Conservation (phyloP, 768 basidiomycete genomes). For the Stropharia rugosoannulata region DNA sequence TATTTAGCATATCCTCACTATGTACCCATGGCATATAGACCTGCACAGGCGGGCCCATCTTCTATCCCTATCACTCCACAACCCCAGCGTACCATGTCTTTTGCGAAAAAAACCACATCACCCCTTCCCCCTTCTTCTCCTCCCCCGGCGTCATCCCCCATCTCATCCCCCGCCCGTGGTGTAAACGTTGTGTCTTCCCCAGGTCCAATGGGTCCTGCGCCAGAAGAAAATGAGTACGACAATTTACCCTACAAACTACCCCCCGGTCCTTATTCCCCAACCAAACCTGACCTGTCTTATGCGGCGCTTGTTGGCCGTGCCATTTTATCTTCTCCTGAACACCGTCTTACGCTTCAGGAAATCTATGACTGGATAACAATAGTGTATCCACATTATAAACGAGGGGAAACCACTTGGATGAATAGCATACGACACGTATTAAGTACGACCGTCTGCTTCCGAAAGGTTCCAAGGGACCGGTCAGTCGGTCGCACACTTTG, state of each 20-base stretch:
- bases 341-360: slow-evolving; percentile 88
- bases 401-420: slow-evolving; percentile 95
- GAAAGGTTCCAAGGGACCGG: slow-evolving; percentile 78
- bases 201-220: slow-evolving; percentile 68
- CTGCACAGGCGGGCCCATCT: slow-evolving; percentile 26
- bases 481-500: slow-evolving; percentile 81
- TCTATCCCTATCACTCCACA: slow-evolving; percentile 51
- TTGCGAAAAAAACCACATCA: slow-evolving; percentile 30
- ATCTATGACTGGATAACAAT: slow-evolving; percentile 97
- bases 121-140: slow-evolving; percentile 65
- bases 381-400: slow-evolving; percentile 91
- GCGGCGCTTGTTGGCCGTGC: slow-evolving; percentile 97
- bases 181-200: slow-evolving; percentile 85
- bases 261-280: slow-evolving; percentile 75
- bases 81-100: slow-evolving; percentile 34
- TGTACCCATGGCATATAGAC: slow-evolving; percentile 31
- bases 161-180: slow-evolving; percentile 58
- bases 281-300: slow-evolving; percentile 87
- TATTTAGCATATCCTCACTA: slow-evolving; percentile 39
- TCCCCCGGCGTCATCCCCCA: slow-evolving; percentile 48
- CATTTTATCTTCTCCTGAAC: slow-evolving; percentile 79
- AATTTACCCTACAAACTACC: slow-evolving; percentile 76
- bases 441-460: slow-evolving; percentile 88
- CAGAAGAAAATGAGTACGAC: slow-evolving; percentile 64
- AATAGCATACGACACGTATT: slow-evolving; percentile 97